A percentile compares a stretch with the other conserved stretches of the same genome.
These are phyloP conservation scores for Trametes hirsuta DNA, from an alignment of 1,284 basidiomycete genomes.

Conservation along the genomic window DNA sequence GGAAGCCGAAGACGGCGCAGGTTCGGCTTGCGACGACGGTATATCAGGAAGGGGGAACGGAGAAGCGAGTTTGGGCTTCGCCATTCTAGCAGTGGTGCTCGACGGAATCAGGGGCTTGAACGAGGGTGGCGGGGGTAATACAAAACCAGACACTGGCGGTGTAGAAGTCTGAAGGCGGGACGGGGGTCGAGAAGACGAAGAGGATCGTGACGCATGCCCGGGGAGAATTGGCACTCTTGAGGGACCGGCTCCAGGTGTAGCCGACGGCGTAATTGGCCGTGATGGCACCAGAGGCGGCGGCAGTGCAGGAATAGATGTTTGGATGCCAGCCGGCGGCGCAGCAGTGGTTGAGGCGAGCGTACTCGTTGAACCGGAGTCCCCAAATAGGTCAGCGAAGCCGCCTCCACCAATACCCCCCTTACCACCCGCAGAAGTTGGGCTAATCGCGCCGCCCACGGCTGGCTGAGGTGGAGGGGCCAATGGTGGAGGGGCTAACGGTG, in stretches of 20 bases:
- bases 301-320: slow-evolving; percentile 8
- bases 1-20: slow-evolving; percentile 27
- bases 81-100: neutral
- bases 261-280: slow-evolving; percentile 17
- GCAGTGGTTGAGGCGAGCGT: neutral
- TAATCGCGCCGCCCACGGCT: slow-evolving; percentile 6
- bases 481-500: slow-evolving; percentile 20
- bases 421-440: neutral
- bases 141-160: slow-evolving; percentile 17
- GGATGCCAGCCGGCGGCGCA: slow-evolving; percentile 1
- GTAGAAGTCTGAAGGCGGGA: slow-evolving; percentile 16
- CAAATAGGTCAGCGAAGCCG: slow-evolving; percentile 1
- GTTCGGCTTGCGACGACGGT: slow-evolving; percentile 45
- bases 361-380: too few relatives aligned
- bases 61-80: slow-evolving; percentile 18
- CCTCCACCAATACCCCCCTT: neutral
- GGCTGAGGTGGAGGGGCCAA: slow-evolving; percentile 16
- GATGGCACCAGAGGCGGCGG: slow-evolving; percentile 32
- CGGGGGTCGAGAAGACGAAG: slow-evolving; percentile 14
- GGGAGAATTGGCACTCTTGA: neutral
- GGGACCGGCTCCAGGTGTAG: slow-evolving; percentile 7
- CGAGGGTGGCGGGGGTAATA: slow-evolving; percentile 23
- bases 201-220: neutral
- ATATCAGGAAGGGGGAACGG: slow-evolving; percentile 36
- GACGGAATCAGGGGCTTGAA: slow-evolving; percentile 11